These are phyloP conservation scores for Rhizopogon vinicolor DNA, from an alignment of 768 basidiomycete species.

Conservation along the genomic window DNA sequence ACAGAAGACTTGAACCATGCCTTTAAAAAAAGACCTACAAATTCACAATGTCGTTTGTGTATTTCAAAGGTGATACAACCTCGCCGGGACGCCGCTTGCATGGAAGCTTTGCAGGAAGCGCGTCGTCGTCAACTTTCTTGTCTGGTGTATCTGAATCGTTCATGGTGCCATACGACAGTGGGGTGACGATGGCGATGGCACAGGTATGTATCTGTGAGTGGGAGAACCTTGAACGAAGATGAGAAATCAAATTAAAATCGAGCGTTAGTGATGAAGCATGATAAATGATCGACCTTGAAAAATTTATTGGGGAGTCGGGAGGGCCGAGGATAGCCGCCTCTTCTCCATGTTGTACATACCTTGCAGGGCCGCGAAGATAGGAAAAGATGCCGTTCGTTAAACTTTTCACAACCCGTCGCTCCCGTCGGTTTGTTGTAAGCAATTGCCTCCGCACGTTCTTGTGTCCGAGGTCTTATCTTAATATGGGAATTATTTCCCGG, in stretches of 20 bases:
- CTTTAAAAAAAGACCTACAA: conserved; percentile 41
- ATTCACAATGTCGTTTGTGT: conserved; percentile 43
- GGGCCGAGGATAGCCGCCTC: conserved; percentile 17
- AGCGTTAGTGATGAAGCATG: not conserved
- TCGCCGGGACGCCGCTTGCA: conserved; percentile 43
- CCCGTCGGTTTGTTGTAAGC: conserved; percentile 8
- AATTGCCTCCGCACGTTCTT: not conserved
- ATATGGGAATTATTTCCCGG: conserved; percentile 7
- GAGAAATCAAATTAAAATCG: conserved; percentile 5
- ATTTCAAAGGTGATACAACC: conserved; percentile 52
- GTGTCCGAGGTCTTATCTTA: conserved; percentile 19
- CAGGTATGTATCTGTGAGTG: not conserved
- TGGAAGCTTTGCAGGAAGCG: conserved; percentile 35
- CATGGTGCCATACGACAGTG: conserved; percentile 21
- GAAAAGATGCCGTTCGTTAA: conserved; percentile 8
- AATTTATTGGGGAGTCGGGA: conserved; percentile 12
- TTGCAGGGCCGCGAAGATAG: conserved; percentile 16
- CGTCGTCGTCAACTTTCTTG: conserved; percentile 43
- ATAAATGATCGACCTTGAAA: conserved; percentile 15
- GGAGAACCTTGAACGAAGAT: conserved; percentile 8
- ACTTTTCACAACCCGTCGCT: not conserved
- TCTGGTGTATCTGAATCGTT: conserved; percentile 11
- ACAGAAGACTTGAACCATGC: not conserved
- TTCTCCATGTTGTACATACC: conserved; percentile 1
- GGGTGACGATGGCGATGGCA: not conserved